Conservation (phyloP, 106 monocot species). For the Dioscorea zingiberensis region DNA sequence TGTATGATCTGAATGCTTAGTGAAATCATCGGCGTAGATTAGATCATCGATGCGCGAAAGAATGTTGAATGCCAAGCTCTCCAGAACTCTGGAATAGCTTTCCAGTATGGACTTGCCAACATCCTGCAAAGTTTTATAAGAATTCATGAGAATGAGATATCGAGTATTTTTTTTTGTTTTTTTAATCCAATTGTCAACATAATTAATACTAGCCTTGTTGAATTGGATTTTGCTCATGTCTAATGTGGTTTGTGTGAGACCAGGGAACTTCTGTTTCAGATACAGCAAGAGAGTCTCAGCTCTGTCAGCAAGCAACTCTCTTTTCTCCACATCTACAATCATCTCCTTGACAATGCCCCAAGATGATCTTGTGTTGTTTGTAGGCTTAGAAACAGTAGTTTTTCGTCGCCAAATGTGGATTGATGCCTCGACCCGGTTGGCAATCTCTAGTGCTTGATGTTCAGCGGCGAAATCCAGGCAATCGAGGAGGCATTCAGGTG, state of each 20-base stretch:
- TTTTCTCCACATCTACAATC: slow-evolving; percentile 52
- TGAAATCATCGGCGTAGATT: slow-evolving; percentile 64
- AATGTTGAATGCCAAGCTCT: slow-evolving; percentile 91
- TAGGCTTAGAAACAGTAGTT: slow-evolving; percentile 15
- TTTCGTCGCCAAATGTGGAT: slow-evolving; percentile 67
- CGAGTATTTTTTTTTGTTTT: background rate
- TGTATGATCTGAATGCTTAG: slow-evolving; percentile 38
- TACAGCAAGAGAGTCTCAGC: slow-evolving; percentile 75
- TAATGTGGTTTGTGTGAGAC: slow-evolving; percentile 76
- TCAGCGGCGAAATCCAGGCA: slow-evolving; percentile 82
- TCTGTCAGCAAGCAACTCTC: slow-evolving; percentile 77
- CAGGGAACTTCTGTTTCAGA: slow-evolving; percentile 89
- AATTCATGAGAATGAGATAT: too few species aligned
- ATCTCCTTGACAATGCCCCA: slow-evolving; percentile 81
- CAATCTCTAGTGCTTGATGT: slow-evolving; percentile 83
- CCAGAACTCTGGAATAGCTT: slow-evolving; percentile 89
- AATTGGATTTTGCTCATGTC: slow-evolving; percentile 93
- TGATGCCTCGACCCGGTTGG: slow-evolving; percentile 82
- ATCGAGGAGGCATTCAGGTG: slow-evolving; percentile 77
- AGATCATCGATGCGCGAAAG: slow-evolving; percentile 86
- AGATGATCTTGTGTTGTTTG: slow-evolving; percentile 32
- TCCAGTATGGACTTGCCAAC: slow-evolving; percentile 89
- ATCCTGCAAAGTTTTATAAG: slow-evolving; percentile 41
- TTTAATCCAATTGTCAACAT: background rate
- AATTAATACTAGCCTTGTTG: slow-evolving; percentile 54